phyloP scores from a whole-genome alignment of 768 basidiomycete species.

The Tulasnella sp. region DNA sequence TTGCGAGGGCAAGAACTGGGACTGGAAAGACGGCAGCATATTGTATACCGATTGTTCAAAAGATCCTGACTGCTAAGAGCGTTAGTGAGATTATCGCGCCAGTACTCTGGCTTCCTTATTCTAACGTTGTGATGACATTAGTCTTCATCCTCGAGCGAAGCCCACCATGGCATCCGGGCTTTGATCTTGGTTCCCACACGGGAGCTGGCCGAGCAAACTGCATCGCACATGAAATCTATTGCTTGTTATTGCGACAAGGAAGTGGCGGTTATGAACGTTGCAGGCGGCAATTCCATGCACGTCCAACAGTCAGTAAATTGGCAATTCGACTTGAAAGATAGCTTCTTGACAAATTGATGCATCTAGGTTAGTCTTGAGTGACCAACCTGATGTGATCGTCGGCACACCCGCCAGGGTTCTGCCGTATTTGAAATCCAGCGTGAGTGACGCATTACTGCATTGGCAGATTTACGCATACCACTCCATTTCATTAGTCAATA shows the following conservation, averaged over 20 bases:
- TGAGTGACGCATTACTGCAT: conserved; percentile 19
- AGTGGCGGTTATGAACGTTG: conserved; percentile 60
- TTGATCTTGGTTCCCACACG: conserved; percentile 80
- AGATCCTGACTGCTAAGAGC: conserved; percentile 66
- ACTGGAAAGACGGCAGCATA: conserved; percentile 97
- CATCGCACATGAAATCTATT: conserved; percentile 49
- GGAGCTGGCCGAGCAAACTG: conserved; percentile 86
- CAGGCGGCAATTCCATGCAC: conserved; percentile 55
- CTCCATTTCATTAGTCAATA: conserved; percentile 39
- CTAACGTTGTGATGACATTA: neutral
- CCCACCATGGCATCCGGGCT: conserved; percentile 50
- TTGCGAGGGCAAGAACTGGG: conserved; percentile 88
- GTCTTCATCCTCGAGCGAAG: conserved; percentile 4
- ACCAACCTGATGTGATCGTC: conserved; percentile 67
- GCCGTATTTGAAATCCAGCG: conserved; percentile 57
- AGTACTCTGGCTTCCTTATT: neutral
- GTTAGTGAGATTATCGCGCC: conserved; percentile 37
- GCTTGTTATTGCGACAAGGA: conserved; percentile 69
- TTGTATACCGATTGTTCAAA: conserved; percentile 81
- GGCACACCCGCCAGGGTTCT: conserved; percentile 66
- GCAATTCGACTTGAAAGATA: neutral
- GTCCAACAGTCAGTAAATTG: conserved; percentile 47
- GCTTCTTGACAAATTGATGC: neutral
- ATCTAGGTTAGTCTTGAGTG: conserved; percentile 42
- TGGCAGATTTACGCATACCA: neutral